Evolutionary conservation across 2,329 filamentous ascomycete species (phyloP), one percentile per base, ranked within the genome.

Genomic region (Lecanicillium sp.): DNA sequence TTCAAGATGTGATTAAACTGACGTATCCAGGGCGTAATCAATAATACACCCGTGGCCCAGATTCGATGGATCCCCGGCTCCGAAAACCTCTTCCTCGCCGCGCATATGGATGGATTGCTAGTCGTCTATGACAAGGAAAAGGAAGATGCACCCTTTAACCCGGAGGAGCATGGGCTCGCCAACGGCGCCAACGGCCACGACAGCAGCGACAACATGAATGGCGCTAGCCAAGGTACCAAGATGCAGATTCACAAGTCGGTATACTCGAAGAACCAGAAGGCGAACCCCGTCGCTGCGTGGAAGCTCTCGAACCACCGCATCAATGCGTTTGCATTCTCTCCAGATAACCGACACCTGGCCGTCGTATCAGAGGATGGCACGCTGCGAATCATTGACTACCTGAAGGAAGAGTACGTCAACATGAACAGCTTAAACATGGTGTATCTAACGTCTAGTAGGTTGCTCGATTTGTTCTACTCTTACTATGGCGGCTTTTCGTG

Each of bases 61-160:
- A 94, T 98, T 47, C 77, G 78, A 54, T 98, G 92, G 92, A 79
- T 98, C 40, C 92, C 92, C 1, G 86, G 87, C 19, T 95, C 90
- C 6, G 92, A 98, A 55, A 94, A 86, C 47, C 68, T 95, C 12
- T 97, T 98, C 55, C 69, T 98, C 33, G 89, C 89, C 10, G 84
- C 88, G 10, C 89, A 97, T 57, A 85, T 87, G 71, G 89, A 98
- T 54, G 92, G 92, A 2, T 83, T 84, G 3, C 61, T 98, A 32
- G 76, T 98, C 3, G 87, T 97, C 2, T 98, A 97, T 51, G 92
- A 98, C 62, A 98, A 97, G 62, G 89, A 96, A 55, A 95, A 92
- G 57, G 89, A 96, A 47, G 89, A 96, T 56, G 80, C 81, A 1
- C 71, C 79, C 2, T 92, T 95, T 52, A 71, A 77, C 3, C 73